Conservation (phyloP, 495 filamentous ascomycete species). For the Lepraria neglecta region DNA sequence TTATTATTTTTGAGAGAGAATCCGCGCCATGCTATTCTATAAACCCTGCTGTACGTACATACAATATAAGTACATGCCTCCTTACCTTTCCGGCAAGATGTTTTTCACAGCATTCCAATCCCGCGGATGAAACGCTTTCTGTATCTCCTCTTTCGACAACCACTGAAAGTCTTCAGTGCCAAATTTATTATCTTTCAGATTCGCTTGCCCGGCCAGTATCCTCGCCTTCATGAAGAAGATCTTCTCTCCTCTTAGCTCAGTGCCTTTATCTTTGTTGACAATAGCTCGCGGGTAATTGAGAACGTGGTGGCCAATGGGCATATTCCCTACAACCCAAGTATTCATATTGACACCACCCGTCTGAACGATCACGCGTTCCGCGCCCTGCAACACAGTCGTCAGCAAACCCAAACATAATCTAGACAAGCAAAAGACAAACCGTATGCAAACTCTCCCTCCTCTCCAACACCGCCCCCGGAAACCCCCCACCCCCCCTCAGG, state of each 20-base stretch:
- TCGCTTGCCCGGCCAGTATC: constrained; percentile 93
- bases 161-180: constrained; percentile 81
- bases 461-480: constrained; percentile 62
- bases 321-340: constrained; percentile 92
- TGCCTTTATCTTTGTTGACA: constrained; percentile 32
- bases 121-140: constrained; percentile 49
- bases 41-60: background rate
- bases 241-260: constrained; percentile 59
- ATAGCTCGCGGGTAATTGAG: constrained; percentile 35
- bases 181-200: constrained; percentile 64
- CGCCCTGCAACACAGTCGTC: constrained; percentile 51
- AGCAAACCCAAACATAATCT: background rate
- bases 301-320: constrained; percentile 75
- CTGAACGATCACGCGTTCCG: constrained; percentile 66
- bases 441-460: constrained; percentile 69
- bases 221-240: constrained; percentile 91
- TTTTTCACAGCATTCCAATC: constrained; percentile 72
- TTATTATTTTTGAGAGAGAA: background rate
- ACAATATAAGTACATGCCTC: background rate
- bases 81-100: constrained; percentile 69
- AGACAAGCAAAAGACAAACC: constrained; percentile 46
- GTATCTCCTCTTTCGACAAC: constrained; percentile 83
- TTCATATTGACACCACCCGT: constrained; percentile 93
- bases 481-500: constrained; percentile 65
- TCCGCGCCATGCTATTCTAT: constrained; percentile 10